A percentile compares a stretch with the other conserved stretches of the same genome.
Evolutionary conservation across 1,284 basidiomycete genomes (phyloP).

Genomic region (Fomitopsis schrenkii): DNA sequence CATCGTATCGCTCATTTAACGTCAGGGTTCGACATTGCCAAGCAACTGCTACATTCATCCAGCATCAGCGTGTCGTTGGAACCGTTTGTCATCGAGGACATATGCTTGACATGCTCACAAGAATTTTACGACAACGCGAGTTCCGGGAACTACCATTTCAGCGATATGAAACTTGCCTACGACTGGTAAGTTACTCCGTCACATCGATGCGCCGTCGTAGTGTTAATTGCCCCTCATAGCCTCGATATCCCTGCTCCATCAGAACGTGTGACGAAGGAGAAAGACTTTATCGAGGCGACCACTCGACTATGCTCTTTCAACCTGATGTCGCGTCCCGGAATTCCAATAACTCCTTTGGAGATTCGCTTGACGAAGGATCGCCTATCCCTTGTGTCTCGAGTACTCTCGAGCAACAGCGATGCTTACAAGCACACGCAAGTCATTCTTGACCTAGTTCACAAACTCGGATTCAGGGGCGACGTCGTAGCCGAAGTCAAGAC

Average conservation of each 20-base stretch:
- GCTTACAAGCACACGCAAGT: constrained; percentile 89
- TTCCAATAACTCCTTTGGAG: constrained; percentile 83
- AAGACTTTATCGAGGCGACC: constrained; percentile 93
- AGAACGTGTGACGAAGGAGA: constrained; percentile 62
- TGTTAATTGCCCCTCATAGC: constrained; percentile 37
- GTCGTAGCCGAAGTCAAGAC: constrained; percentile 72
- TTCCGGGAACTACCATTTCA: constrained; percentile 85
- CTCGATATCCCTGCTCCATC: constrained; percentile 70
- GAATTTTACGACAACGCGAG: constrained; percentile 94
- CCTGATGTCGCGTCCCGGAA: constrained; percentile 67
- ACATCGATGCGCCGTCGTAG: not conserved
- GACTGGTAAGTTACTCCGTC: constrained; percentile 65
- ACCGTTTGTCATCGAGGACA: constrained; percentile 58
- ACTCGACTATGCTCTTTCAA: constrained; percentile 83
- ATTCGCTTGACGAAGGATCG: constrained; percentile 86
- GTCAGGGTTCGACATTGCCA: constrained; percentile 78
- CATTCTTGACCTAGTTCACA: constrained; percentile 82
- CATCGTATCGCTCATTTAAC: constrained; percentile 10
- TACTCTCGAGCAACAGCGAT: constrained; percentile 77
- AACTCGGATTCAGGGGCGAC: constrained; percentile 78
- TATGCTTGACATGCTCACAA: constrained; percentile 75
- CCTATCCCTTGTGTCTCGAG: constrained; percentile 75
- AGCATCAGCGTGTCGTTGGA: constrained; percentile 50
- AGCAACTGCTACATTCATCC: constrained; percentile 54
- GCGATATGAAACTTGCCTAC: constrained; percentile 94